Percentiles rank a stretch among this genome's conserved stretches.
These are phyloP conservation scores for Arctium lappa DNA, from an alignment of 129 eudicot species.

Conservation along the genomic window DNA sequence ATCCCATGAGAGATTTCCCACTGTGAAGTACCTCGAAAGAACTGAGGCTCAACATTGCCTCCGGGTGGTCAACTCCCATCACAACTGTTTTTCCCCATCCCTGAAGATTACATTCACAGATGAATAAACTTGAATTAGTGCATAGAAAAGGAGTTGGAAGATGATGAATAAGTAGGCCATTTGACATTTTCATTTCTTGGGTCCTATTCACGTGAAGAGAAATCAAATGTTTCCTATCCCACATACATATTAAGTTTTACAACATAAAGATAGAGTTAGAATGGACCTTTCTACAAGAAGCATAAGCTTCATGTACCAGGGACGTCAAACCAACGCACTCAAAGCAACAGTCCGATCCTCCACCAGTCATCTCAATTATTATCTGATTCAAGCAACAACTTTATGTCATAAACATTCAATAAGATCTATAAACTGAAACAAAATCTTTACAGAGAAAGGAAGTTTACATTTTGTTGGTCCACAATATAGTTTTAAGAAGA, in stretches of 20 bases:
- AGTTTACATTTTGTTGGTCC: not conserved
- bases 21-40: slow-evolving; percentile 31
- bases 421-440: not conserved
- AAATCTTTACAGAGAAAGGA: not conserved
- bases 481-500: not conserved
- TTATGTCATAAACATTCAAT: not conserved
- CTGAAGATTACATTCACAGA: slow-evolving; percentile 12
- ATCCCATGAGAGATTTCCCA: slow-evolving; percentile 51
- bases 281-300: slow-evolving; percentile 59
- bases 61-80: slow-evolving; percentile 41
- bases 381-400: slow-evolving; percentile 18
- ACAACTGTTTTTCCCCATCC: slow-evolving; percentile 64
- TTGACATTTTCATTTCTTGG: not conserved
- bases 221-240: not conserved
- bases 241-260: no score
- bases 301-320: slow-evolving; percentile 55
- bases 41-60: slow-evolving; percentile 26
- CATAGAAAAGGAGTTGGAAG: no score
- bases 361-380: slow-evolving; percentile 56
- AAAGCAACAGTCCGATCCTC: slow-evolving; percentile 81
- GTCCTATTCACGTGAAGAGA: not conserved
- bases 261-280: not conserved
- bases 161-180: no score
- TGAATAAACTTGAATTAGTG: not conserved
- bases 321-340: slow-evolving; percentile 69